Base-by-base conservation (phyloP, 805 yeast species). In the Tetrapisispora pingtungensis region DNA sequence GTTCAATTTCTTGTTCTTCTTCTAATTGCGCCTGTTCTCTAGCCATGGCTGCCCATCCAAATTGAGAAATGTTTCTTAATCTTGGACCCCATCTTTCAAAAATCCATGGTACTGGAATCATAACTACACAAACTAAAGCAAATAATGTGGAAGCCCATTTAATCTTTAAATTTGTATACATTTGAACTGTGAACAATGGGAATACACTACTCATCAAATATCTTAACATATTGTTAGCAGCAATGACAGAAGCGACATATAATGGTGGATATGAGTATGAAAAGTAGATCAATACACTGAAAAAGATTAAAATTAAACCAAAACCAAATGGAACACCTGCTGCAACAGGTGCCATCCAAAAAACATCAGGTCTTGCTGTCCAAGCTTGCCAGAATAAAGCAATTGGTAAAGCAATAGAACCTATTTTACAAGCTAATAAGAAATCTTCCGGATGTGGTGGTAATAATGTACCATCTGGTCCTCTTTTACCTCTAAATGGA, bases 141-240 rank as follows among this genome's bases (percentile, higher is more conserved):
- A 82, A 76, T 7, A 81, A 52, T 0, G 87, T 75, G 28, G 82
- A 69, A 10, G 95, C 96, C 94, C 95, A 53, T 54, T 76, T 84
- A 51, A 80, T 75, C 33, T 78, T 78, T 56, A 88, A 68, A 36
- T 72, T 78, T 17, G 72, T 60, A 67, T 82, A 81, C 95, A 88
- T 84, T 65, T 87, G 96, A 18, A 79, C 75, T 1, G 88, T 84
- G 66, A 88, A 87, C 47, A 88, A 69, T 45, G 96, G 96, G 95
- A 71, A 88, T 81, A 18, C 80, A 32, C 41, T 78, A 10, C 94
- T 86, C 49, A 83, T 60, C 28, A 81, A 52, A 58, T 85, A 86
- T 66, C 96, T 75, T 46, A 81, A 63, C 56, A 88, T 69, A 60
- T 84, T 85, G 65, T 87, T 88, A 13, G 95, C 96, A 31, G 95